phyloP scores from a whole-genome alignment of 805 yeast species.

The Deakozyma indianensis region DNA sequence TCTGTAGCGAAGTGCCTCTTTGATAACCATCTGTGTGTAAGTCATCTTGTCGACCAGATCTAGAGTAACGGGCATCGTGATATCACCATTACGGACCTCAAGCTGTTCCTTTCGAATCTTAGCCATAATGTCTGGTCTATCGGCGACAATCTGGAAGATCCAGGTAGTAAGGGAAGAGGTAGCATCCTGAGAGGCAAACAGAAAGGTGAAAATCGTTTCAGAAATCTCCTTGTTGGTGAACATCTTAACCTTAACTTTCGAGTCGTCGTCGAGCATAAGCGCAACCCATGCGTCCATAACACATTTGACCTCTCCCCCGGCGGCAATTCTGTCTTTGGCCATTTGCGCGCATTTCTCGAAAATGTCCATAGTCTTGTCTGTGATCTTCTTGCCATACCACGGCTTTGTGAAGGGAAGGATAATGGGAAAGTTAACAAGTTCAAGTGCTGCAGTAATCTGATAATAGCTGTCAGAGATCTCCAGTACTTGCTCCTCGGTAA shows the following conservation, averaged over 20 bases:
- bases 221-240: slow-evolving; percentile 86
- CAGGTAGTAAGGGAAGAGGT: slow-evolving; percentile 95
- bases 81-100: slow-evolving; percentile 65
- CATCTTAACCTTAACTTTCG: slow-evolving; percentile 25
- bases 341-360: slow-evolving; percentile 78
- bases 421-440: slow-evolving; percentile 94
- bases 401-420: slow-evolving; percentile 92
- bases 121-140: slow-evolving; percentile 77
- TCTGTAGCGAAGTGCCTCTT: slow-evolving; percentile 83
- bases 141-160: slow-evolving; percentile 93
- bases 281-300: slow-evolving; percentile 93
- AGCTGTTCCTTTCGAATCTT: slow-evolving; percentile 90
- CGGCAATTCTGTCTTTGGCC: slow-evolving; percentile 68
- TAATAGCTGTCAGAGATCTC: slow-evolving; percentile 85
- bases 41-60: slow-evolving; percentile 75
- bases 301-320: slow-evolving; percentile 70
- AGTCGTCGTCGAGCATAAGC: slow-evolving; percentile 62
- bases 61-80: slow-evolving; percentile 41
- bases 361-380: slow-evolving; percentile 86
- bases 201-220: slow-evolving; percentile 90
- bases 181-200: slow-evolving; percentile 97
- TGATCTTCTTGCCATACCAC: slow-evolving; percentile 92
- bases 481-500: slow-evolving; percentile 81
- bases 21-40: slow-evolving; percentile 82
- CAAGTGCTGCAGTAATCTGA: slow-evolving; percentile 87